phyloP scores from a whole-genome alignment of 1,284 basidiomycete genomes.

The Boletus nobilissimus region DNA sequence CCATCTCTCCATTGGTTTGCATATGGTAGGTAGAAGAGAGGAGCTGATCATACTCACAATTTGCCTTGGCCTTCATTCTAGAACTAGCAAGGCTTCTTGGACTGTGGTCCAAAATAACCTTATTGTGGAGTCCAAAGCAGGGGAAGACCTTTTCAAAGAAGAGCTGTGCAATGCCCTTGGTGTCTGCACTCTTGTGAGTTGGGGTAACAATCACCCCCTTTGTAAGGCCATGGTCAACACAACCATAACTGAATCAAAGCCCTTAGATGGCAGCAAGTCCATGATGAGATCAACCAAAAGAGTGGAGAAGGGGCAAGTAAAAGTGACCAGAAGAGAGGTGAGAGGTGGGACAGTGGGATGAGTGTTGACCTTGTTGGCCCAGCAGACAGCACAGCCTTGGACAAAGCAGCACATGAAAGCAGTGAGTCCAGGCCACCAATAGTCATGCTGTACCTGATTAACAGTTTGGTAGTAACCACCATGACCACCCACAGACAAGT shows the following conservation, averaged over 20 bases:
- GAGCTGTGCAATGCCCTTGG: no score
- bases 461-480: no score
- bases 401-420: no score
- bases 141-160: no score
- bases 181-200: no score
- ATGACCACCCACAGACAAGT: no score
- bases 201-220: not conserved
- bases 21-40: not conserved
- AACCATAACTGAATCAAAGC: not conserved
- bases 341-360: not conserved
- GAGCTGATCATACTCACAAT: not conserved
- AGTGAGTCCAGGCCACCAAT: no score
- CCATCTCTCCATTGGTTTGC: not conserved
- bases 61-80: not conserved
- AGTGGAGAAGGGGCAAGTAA: not conserved
- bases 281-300: not conserved
- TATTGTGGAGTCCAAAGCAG: no score
- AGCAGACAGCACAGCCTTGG: no score
- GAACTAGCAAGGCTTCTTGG: not conserved
- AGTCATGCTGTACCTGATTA: no score
- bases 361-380: no score
- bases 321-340: not conserved
- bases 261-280: not conserved
- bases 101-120: not conserved
- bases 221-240: not conserved